Percentiles rank a stretch among this genome's conserved stretches.
These are phyloP conservation scores for Trametes versicolor DNA, from an alignment of 1,284 basidiomycete genomes.

Conservation along the genomic window DNA sequence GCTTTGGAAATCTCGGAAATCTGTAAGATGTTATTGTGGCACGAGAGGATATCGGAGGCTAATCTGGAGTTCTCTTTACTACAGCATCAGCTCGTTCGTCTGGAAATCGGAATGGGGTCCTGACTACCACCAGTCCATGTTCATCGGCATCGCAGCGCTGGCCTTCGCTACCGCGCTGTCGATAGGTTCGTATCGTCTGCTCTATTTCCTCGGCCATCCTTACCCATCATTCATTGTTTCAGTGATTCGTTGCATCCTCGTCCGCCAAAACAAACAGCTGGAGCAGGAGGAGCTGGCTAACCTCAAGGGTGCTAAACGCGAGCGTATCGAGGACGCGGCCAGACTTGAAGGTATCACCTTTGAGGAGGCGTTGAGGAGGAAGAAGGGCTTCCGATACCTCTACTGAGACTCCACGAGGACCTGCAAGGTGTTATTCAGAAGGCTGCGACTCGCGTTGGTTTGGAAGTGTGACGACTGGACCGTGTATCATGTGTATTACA, in stretches of 20 bases:
- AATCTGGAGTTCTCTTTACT: background rate
- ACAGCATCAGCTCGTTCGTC: slow-evolving; percentile 49
- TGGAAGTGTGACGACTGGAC: background rate
- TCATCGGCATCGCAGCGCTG: slow-evolving; percentile 47
- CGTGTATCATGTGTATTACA: background rate
- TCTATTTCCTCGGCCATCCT: slow-evolving; percentile 10
- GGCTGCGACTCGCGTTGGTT: background rate
- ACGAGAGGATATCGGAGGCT: background rate
- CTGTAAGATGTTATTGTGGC: slow-evolving; percentile 41
- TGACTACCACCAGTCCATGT: slow-evolving; percentile 51
- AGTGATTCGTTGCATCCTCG: slow-evolving; percentile 50
- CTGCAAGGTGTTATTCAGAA: background rate
- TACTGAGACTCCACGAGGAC: slow-evolving; percentile 34
- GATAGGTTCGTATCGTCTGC: slow-evolving; percentile 37
- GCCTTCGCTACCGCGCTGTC: slow-evolving; percentile 42
- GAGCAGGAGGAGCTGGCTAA: slow-evolving; percentile 48
- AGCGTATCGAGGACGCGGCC: slow-evolving; percentile 50
- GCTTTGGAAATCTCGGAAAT: slow-evolving; percentile 52
- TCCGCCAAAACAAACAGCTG: slow-evolving; percentile 47
- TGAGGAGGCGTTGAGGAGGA: slow-evolving; percentile 49
- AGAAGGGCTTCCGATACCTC: slow-evolving; percentile 54
- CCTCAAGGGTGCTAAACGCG: slow-evolving; percentile 42
- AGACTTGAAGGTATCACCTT: slow-evolving; percentile 49
- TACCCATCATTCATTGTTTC: slow-evolving; percentile 7
- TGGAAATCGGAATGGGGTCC: slow-evolving; percentile 52